Evolutionary conservation across 129 eudicot species (phyloP), one percentile per base, ranked within the genome.

Genomic region (Logfia minima): DNA sequence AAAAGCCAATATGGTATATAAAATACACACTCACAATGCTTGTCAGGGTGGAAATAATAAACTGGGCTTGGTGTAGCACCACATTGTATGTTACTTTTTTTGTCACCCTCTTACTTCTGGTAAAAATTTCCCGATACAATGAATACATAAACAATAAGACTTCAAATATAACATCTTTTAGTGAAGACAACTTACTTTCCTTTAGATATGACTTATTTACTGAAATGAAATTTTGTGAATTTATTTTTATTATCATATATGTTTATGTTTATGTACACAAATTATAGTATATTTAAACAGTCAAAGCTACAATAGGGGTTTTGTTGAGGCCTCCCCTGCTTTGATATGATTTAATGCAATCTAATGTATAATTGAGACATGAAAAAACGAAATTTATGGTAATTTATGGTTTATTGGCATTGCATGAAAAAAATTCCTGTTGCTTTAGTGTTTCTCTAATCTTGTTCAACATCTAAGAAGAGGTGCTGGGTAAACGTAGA

Each of bases 401-500:
- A 69, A 69, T 3, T 51, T 21, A 67, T 67, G 18, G 26, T 17
- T 35, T 67, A 16, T 8, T 6, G 52, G 52, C 16, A 18, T 67
- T 6, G 16, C 70, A 65, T 14, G 3, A 55, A 73, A 60, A 72
- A 74, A 19, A 60, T 4, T 13, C 32, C 4, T 23, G 9, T 23
- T 60, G 4, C 78, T 74, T 24, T 60, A 16, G 9, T 60, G 56
- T n/a, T 63, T n/a, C 17, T 23, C 19, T 60, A 24, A 4, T 59
- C 19, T 67, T 58, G 37, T 24, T 80, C 75, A 92, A 77, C 93
- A 85, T 88, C 97, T 90, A 86, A 90, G 98, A 71, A 93, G 88
- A 35, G 98, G 97, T 18, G 98, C 98, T 6, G 97, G 93, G 81
- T 88, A 93, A 45, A 93, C 75, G 34, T 93, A 93, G 23, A 93